Conservation (phyloP, 2,329 filamentous ascomycete species). For the Cytospora piceae region DNA sequence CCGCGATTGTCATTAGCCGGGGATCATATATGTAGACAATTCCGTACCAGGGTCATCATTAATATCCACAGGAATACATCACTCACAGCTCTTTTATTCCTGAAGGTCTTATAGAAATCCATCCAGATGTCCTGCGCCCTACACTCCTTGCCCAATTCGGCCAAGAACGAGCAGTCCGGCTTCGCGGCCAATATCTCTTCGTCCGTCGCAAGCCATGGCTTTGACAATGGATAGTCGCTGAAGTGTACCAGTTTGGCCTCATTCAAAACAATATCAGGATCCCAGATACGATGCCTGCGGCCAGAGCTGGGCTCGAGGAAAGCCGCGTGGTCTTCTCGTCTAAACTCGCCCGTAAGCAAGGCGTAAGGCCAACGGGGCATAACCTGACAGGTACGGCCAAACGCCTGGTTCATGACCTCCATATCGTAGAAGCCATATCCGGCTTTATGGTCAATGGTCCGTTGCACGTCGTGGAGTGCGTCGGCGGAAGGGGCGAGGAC, state of each 20-base stretch:
- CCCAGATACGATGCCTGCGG: background rate
- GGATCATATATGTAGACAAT: background rate
- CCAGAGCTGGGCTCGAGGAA: slow-evolving; percentile 36
- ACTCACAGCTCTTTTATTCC: slow-evolving; percentile 15
- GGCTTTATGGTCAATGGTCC: slow-evolving; percentile 33
- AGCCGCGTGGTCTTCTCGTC: slow-evolving; percentile 50
- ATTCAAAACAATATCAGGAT: slow-evolving; percentile 46
- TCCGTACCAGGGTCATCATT: background rate
- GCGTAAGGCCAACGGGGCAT: slow-evolving; percentile 67
- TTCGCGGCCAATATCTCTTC: slow-evolving; percentile 36
- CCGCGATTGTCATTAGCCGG: background rate
- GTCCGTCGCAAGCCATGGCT: slow-evolving; percentile 50
- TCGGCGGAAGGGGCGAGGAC: slow-evolving; percentile 60
- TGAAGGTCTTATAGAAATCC: slow-evolving; percentile 10
- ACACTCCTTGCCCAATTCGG: slow-evolving; percentile 10
- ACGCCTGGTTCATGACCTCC: slow-evolving; percentile 68
- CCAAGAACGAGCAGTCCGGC: slow-evolving; percentile 37
- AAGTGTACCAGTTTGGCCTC: slow-evolving; percentile 73
- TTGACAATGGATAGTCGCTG: slow-evolving; percentile 72
- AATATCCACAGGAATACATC: background rate
- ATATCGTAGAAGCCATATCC: slow-evolving; percentile 60
- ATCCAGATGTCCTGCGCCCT: slow-evolving; percentile 16
- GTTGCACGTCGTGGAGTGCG: slow-evolving; percentile 49
- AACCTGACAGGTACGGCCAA: slow-evolving; percentile 60
- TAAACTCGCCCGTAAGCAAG: slow-evolving; percentile 65